phyloP scores from a whole-genome alignment of 495 filamentous ascomycete genomes.

The Lasiosphaeriaceae sp. region DNA sequence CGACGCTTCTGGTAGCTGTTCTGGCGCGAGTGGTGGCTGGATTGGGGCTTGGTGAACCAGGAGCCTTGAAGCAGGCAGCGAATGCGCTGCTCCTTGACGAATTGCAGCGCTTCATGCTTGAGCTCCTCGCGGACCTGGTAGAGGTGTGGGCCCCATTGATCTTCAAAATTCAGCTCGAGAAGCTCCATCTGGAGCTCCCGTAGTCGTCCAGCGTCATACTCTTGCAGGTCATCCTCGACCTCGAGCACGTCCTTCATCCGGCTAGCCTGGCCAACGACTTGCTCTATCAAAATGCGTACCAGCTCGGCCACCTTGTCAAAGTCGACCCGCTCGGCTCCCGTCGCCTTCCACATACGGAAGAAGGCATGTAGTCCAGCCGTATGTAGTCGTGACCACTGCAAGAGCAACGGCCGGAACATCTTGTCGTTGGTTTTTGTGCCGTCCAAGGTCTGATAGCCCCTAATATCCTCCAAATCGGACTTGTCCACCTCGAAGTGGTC shows the following conservation, averaged over 20 bases:
- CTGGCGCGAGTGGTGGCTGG: slow-evolving; percentile 21
- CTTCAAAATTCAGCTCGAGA: slow-evolving; percentile 85
- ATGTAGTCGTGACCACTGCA: slow-evolving; percentile 97
- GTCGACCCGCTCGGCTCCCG: slow-evolving; percentile 77
- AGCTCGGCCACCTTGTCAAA: slow-evolving; percentile 90
- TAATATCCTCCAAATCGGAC: slow-evolving; percentile 75
- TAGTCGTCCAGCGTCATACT: slow-evolving; percentile 72
- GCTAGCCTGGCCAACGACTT: slow-evolving; percentile 78
- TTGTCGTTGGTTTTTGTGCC: slow-evolving; percentile 77
- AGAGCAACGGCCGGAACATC: slow-evolving; percentile 78
- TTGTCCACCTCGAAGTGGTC: slow-evolving; percentile 95
- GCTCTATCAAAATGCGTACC: slow-evolving; percentile 85
- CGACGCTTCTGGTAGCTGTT: slow-evolving; percentile 33
- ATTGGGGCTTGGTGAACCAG: slow-evolving; percentile 73
- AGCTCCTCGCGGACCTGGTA: slow-evolving; percentile 88
- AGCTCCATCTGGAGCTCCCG: slow-evolving; percentile 94
- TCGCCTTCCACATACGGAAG: slow-evolving; percentile 87
- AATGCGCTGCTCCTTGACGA: slow-evolving; percentile 94
- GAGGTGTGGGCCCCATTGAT: slow-evolving; percentile 88
- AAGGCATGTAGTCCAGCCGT: slow-evolving; percentile 84
- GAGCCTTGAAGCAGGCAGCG: slow-evolving; percentile 84
- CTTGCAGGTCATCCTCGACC: slow-evolving; percentile 81
- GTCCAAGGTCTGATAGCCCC: slow-evolving; percentile 72
- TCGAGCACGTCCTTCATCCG: slow-evolving; percentile 83
- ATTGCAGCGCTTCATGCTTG: slow-evolving; percentile 86